Evolutionary conservation across 2,329 filamentous ascomycete genomes (phyloP).

Genomic region (Colletotrichum theobromicola): DNA sequence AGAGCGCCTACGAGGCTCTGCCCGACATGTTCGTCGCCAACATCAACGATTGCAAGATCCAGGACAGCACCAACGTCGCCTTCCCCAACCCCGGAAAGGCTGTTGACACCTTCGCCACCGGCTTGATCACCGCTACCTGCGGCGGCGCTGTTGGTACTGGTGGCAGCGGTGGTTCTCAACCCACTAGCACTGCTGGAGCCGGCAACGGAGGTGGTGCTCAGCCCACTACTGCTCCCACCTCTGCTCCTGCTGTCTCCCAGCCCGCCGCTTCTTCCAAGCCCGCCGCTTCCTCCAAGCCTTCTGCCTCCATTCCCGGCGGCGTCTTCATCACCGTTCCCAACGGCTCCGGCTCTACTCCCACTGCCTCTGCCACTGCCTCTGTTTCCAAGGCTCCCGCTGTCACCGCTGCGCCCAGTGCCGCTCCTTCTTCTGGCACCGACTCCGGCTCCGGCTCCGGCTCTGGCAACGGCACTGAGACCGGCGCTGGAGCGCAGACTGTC

Average conservation of each 20-base stretch:
- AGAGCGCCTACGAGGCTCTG: constrained; percentile 63
- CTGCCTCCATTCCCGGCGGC: constrained; percentile 35
- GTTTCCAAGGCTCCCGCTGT: constrained; percentile 21
- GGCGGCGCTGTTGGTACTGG: no score
- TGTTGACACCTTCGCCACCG: not conserved
- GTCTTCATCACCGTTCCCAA: constrained; percentile 42
- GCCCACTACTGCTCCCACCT: constrained; percentile 12
- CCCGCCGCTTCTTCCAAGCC: constrained; percentile 19
- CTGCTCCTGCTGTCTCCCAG: constrained; percentile 24
- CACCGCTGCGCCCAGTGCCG: not conserved
- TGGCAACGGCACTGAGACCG: constrained; percentile 16
- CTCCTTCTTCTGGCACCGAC: not conserved
- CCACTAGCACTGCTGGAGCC: not conserved
- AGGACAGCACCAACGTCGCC: not conserved
- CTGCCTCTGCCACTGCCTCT: constrained; percentile 16
- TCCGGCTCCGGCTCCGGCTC: constrained; percentile 16
- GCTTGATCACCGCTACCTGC: not conserved
- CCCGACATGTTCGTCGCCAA: constrained; percentile 82
- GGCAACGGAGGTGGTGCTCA: not conserved
- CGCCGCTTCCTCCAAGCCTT: constrained; percentile 22
- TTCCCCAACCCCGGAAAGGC: not conserved
- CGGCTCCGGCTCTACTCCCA: constrained; percentile 17
- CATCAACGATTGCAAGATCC: constrained; percentile 62
- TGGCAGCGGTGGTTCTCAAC: not conserved
- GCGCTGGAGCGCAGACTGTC: constrained; percentile 36